These are phyloP conservation scores for Zygotorulaspora mrakii DNA, from an alignment of 1,139 yeast genomes.

Conservation along the genomic window DNA sequence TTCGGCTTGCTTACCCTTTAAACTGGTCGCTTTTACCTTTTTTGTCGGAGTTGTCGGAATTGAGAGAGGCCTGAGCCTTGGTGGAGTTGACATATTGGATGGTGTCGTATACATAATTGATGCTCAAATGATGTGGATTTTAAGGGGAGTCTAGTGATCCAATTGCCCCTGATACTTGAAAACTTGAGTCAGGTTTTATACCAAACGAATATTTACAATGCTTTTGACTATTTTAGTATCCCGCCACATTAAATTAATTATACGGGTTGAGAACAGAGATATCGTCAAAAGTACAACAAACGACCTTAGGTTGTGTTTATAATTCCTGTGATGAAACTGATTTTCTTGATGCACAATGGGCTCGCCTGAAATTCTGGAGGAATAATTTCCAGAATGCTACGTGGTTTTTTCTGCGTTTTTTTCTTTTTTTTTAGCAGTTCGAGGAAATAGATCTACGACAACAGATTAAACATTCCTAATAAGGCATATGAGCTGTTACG, in stretches of 20 bases:
- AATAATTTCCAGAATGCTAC: constrained; percentile 2
- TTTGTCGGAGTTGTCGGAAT: background rate
- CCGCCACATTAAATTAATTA: too few species aligned
- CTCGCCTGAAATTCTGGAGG: background rate
- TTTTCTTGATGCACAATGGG: background rate
- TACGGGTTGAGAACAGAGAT: background rate
- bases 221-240: too few species aligned
- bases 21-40: background rate
- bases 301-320: background rate
- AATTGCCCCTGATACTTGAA: too few species aligned
- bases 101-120: constrained; percentile 1
- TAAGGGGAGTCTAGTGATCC: too few species aligned
- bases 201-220: too few species aligned
- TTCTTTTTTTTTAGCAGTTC: background rate
- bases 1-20: background rate
- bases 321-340: constrained; percentile 1
- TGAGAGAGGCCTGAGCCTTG: constrained; percentile 2
- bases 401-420: background rate
- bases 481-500: background rate
- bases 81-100: background rate
- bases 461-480: background rate
- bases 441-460: constrained; percentile 4
- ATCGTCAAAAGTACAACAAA: constrained; percentile 2
- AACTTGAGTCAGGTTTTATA: too few species aligned
- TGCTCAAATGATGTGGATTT: too few species aligned